Conservation (phyloP, 331 rosid species). For the Arachis monticola region DNA sequence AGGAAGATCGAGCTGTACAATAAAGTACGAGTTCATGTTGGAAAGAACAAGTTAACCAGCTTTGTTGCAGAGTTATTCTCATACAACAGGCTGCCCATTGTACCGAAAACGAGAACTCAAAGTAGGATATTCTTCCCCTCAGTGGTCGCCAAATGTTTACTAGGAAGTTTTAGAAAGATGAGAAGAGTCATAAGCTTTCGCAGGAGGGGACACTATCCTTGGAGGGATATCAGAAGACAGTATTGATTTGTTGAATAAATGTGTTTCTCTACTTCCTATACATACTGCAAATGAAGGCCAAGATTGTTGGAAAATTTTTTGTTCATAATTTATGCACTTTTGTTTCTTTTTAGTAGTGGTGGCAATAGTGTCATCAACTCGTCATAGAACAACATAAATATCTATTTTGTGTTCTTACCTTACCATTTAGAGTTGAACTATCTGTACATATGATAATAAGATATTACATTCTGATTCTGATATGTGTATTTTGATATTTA, state of each 20-base stretch:
- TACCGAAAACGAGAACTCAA: constrained; percentile 40
- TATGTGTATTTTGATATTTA: too few species aligned
- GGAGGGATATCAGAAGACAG: constrained; percentile 44
- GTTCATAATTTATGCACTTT: background rate
- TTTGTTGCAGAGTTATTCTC: constrained; percentile 65
- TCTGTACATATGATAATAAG: too few species aligned
- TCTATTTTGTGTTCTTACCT: too few species aligned
- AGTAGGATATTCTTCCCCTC: constrained; percentile 45
- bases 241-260: constrained; percentile 24
- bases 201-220: constrained; percentile 45
- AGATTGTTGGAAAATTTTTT: constrained; percentile 18
- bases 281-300: background rate
- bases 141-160: constrained; percentile 51
- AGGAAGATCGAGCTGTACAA: constrained; percentile 38
- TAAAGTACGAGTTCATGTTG: constrained; percentile 25
- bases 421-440: too few species aligned
- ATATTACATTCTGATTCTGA: too few species aligned
- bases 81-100: constrained; percentile 46
- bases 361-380: background rate
- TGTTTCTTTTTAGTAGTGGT: background rate
- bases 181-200: constrained; percentile 56
- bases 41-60: constrained; percentile 45
- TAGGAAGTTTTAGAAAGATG: constrained; percentile 66
- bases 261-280: background rate
- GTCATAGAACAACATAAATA: background rate